Conservation (phyloP, 495 filamentous ascomycete genomes). For the Parachaetomium inaequale region DNA sequence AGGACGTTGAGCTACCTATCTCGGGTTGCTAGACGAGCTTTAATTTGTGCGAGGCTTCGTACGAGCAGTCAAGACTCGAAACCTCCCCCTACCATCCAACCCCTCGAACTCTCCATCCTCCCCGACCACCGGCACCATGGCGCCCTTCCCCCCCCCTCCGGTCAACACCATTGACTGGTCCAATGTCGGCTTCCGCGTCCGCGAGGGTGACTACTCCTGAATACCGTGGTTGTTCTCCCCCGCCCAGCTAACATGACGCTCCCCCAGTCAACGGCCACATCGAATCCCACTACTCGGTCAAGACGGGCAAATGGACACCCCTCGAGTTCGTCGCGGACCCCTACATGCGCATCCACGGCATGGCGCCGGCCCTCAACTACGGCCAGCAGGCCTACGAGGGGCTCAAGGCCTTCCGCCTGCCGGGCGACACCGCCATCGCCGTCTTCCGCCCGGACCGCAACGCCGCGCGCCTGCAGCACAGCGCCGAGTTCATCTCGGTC, state of each 20-base stretch:
- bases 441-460: constrained; percentile 81
- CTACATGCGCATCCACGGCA: constrained; percentile 78
- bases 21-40: not conserved
- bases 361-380: constrained; percentile 89
- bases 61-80: too few species aligned
- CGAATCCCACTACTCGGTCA: constrained; percentile 66
- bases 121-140: constrained; percentile 28
- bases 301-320: constrained; percentile 68
- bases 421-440: constrained; percentile 56
- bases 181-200: constrained; percentile 84
- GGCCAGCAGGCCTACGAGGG: constrained; percentile 93
- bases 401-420: constrained; percentile 82
- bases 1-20: not conserved
- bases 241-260: not conserved
- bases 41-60: too few species aligned
- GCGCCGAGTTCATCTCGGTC: constrained; percentile 72
- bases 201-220: constrained; percentile 61
- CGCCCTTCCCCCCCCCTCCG: constrained; percentile 74
- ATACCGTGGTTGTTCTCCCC: not conserved
- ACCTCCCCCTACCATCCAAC: too few species aligned
- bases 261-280: constrained; percentile 69
- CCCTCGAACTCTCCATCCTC: too few species aligned
- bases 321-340: constrained; percentile 73
- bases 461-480: constrained; percentile 74
- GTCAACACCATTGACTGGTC: constrained; percentile 85